Evolutionary conservation across 1,284 basidiomycete species (phyloP).

Genomic region (Chondrostereum purpureum): DNA sequence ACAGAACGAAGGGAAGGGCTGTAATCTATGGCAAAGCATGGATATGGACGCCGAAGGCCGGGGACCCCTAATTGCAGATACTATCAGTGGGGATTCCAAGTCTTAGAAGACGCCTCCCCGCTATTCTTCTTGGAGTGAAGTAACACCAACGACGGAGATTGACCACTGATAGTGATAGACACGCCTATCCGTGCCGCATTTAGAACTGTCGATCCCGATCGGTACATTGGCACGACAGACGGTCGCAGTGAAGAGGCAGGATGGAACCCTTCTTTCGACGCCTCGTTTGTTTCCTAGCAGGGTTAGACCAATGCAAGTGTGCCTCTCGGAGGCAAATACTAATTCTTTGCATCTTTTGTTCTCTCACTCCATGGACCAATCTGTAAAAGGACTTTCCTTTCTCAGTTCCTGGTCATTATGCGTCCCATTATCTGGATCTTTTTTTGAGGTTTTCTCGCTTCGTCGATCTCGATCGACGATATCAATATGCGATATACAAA

Average conservation of each 20-base stretch:
- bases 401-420: too few relatives aligned
- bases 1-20: constrained; percentile 81
- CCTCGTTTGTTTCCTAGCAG: neutral
- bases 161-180: neutral
- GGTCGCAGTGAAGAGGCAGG: neutral
- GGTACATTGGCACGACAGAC: neutral
- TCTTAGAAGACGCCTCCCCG: too few relatives aligned
- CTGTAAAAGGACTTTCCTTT: neutral
- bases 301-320: neutral
- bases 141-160: constrained; percentile 5
- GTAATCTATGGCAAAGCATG: constrained; percentile 76
- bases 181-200: neutral
- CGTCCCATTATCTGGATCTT: neutral
- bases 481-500: too few relatives aligned
- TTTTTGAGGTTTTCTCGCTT: too few relatives aligned
- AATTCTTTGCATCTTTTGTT: neutral
- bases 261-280: neutral
- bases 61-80: constrained; percentile 29
- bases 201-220: neutral
- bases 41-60: constrained; percentile 72
- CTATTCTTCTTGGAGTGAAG: constrained; percentile 13
- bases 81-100: neutral
- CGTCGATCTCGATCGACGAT: too few relatives aligned
- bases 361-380: neutral
- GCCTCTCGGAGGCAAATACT: neutral